phyloP scores from a whole-genome alignment of 164 flowering plant genomes.

The Vitis riparia region DNA sequence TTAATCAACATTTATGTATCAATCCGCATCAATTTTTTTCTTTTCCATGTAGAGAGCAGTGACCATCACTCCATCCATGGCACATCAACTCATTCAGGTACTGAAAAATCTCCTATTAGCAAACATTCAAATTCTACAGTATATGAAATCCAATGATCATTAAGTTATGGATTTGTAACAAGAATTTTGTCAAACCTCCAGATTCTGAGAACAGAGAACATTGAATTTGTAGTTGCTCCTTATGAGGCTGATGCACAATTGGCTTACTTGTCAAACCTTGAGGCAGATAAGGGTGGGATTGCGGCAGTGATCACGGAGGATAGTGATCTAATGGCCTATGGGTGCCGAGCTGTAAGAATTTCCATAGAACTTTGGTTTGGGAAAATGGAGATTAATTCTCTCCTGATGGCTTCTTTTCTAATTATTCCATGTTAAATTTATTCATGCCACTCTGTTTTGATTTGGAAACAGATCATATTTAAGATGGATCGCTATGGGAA shows the following conservation, averaged over 20 bases:
- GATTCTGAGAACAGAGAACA: constrained; percentile 57
- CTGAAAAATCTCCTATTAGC: background rate
- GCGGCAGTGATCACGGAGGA: constrained; percentile 85
- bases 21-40: background rate
- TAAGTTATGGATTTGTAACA: background rate
- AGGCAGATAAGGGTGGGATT: constrained; percentile 61
- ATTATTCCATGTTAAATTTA: constrained; percentile 1
- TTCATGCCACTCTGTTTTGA: background rate
- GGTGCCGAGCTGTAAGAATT: constrained; percentile 73
- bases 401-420: constrained; percentile 4
- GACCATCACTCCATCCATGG: constrained; percentile 72
- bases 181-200: constrained; percentile 19
- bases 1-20: too few species aligned
- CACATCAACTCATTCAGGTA: constrained; percentile 71
- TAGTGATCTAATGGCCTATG: constrained; percentile 77
- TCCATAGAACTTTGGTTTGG: constrained; percentile 14
- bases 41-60: constrained; percentile 58
- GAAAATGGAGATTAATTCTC: constrained; percentile 15
- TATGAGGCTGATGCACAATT: constrained; percentile 96
- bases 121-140: background rate
- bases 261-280: constrained; percentile 63
- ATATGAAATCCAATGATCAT: background rate
- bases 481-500: constrained; percentile 86
- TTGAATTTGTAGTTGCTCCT: constrained; percentile 86
- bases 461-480: constrained; percentile 51